Base-by-base conservation (phyloP, 2,329 filamentous ascomycete species). In the Boeremia exigua region DNA sequence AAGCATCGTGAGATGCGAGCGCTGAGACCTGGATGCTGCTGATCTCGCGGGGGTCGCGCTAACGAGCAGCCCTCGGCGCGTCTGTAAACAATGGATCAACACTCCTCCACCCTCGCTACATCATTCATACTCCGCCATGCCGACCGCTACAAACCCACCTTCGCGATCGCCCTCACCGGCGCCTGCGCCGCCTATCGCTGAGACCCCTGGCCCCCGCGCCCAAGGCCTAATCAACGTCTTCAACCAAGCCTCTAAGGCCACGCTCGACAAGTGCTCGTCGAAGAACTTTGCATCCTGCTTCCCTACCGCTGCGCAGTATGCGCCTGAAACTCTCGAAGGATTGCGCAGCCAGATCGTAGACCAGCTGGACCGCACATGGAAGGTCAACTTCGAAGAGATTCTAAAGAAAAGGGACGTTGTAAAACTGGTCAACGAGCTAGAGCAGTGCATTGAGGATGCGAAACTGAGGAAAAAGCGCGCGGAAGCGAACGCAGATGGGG, bases 201-300 rank as follows among this genome's bases (percentile, higher is more conserved):
- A 81, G 29, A 76, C 83, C 1, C 85, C 84, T 2, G 85, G 86
- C 29, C 83, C 82, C 25, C 86, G 86, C 75, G 86, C 85, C 23
- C 79, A 82, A 42, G 82, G 82, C 43, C 77, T 88, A 7, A 80
- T 84, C 65, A 84, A 85, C 61, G 80, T 88, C 60, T 88, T 86
- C 75, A 76, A 78, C 49, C 79, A 85, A 56, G 85, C 86, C 14
- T 79, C 87, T 19, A 78, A 80, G 10, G 82, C 85, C 58, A 84
- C 86, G 1, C 71, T 88, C n/a, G 82, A 83, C 59, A 84, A 84
- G 47, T 86, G 84, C 71, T 84, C 80, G 9, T 83, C 86, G 68
- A 76, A 78, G 44, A 87, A 87, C 63, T 88, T 88, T 69, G 80
- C 84, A 0, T 77, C 83, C 23, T 88, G 86, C 65, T 88, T 88